A percentile compares a stretch with the other conserved stretches of the same genome.
These are phyloP conservation scores for Sphagnum fallax DNA, from an alignment of 228 moss, liverwort and hornwort species.

Conservation along the genomic window DNA sequence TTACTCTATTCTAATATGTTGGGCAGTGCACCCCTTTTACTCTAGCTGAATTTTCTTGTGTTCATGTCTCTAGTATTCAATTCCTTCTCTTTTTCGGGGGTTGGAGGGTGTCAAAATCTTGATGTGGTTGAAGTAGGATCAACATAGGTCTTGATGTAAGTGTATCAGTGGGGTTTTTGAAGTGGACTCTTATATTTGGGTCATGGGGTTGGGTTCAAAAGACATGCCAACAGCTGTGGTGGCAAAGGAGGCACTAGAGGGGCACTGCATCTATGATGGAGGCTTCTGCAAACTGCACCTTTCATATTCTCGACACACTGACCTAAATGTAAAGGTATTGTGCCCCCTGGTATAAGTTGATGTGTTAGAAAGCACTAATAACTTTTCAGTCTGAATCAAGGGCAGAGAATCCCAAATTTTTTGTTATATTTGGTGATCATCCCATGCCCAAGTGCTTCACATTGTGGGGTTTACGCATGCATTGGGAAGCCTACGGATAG, in stretches of 20 bases:
- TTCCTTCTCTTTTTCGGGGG: no score
- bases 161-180: background rate
- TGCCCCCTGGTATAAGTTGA: conserved; percentile 74
- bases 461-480: background rate
- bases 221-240: conserved; percentile 98
- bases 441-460: conserved; percentile 9
- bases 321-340: conserved; percentile 99
- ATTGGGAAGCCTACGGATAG: background rate
- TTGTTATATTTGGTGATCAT: conserved; percentile 25
- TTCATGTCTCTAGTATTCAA: no score
- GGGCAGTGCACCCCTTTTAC: no score
- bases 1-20: no score
- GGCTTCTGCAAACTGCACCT: conserved; percentile 99
- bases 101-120: no score
- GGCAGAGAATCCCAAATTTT: conserved; percentile 4
- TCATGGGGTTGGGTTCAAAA: conserved; percentile 12
- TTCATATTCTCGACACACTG: conserved; percentile 99
- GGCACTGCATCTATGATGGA: conserved; percentile 98
- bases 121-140: no score
- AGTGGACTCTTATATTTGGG: background rate
- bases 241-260: conserved; percentile 98
- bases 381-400: conserved; percentile 23
- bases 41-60: no score
- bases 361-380: conserved; percentile 56
- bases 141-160: background rate